Evolutionary conservation across 2,329 filamentous ascomycete genomes (phyloP), one percentile per base, ranked within the genome.

Genomic region (Ophiostoma ulmi): DNA sequence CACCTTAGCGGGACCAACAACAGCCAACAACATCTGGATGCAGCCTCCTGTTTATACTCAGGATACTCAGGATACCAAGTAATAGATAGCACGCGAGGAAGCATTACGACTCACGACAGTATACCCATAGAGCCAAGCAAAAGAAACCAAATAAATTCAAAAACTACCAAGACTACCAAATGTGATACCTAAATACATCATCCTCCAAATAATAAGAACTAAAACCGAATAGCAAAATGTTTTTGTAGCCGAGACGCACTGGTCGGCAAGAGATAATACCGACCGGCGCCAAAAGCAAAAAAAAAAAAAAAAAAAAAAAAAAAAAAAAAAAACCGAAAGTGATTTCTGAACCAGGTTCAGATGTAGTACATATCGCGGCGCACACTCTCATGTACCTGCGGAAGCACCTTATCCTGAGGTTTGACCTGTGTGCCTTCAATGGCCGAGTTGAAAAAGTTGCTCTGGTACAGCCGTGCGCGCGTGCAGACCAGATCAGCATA

Each of bases 401-500:
- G 71, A 58, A 74, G 31, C 14, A 63, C 61, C 31, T 85, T 84
- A 63, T 91, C 84, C 73, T 86, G 85, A 11, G 71, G 31, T 1
- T 35, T 17, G 17, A 91, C 78, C 0, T 55, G 52, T 5, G 55
- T 44, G 20, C 73, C 67, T 14, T 70, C 69, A 39, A 69, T 36
- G 52, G 41, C 5, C 71, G 73, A n/a, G 65, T 88, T 87, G 74
- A 91, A 89, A 22, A 87, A 81, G 36, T 86, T 83, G 35, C 86
- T 85, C 1, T 94, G 83, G 77, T 96, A 94, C 17, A 85, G 85
- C 0, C 93, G 83, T 0, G 91, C 90, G 3, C 93, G 85, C 73
- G 92, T 91, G 77, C 92, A 95, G 1, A 94, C 86, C 38, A 97
- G 83, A 78, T 97, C 93, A 0, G 94, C 93, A 76, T 97, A 97